A percentile compares a stretch with the other conserved stretches of the same genome.
These are phyloP conservation scores for Echites panduratus DNA, from an alignment of 257 asterid genomes.

Conservation along the genomic window DNA sequence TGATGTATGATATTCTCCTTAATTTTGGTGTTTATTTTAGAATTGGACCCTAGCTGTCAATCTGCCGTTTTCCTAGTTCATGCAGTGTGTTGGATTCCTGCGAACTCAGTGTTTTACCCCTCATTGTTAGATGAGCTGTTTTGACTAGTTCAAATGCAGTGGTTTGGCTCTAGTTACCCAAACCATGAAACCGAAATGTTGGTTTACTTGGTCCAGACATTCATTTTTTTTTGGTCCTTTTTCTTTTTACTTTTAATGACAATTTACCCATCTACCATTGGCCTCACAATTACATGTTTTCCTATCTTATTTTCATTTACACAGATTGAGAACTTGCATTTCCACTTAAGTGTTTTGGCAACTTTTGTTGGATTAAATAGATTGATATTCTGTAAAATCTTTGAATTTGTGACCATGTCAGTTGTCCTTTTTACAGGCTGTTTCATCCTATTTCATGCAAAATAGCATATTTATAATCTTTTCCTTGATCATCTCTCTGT, in stretches of 20 bases:
- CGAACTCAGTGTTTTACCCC: background rate
- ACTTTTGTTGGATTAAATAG: background rate
- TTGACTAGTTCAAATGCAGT: background rate
- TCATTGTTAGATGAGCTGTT: background rate
- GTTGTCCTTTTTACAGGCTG: background rate
- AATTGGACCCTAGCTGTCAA: too few species aligned
- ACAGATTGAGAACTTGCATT: background rate
- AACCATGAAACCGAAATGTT: background rate
- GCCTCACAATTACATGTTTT: background rate
- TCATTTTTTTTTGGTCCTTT: background rate
- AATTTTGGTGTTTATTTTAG: background rate
- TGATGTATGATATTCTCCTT: background rate
- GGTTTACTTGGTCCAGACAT: background rate
- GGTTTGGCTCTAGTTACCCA: background rate
- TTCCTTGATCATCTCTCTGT: background rate
- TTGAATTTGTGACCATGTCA: background rate
- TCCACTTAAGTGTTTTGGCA: background rate
- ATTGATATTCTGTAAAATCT: background rate
- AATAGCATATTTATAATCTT: background rate
- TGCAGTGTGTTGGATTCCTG: background rate
- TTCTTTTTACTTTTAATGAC: conserved; percentile 9
- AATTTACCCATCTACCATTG: conserved; percentile 3
- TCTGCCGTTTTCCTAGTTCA: too few species aligned
- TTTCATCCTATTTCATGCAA: background rate
- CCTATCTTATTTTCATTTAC: background rate